Conservation (phyloP, 2,329 filamentous ascomycete species). For the Penicillium griseofulvum region DNA sequence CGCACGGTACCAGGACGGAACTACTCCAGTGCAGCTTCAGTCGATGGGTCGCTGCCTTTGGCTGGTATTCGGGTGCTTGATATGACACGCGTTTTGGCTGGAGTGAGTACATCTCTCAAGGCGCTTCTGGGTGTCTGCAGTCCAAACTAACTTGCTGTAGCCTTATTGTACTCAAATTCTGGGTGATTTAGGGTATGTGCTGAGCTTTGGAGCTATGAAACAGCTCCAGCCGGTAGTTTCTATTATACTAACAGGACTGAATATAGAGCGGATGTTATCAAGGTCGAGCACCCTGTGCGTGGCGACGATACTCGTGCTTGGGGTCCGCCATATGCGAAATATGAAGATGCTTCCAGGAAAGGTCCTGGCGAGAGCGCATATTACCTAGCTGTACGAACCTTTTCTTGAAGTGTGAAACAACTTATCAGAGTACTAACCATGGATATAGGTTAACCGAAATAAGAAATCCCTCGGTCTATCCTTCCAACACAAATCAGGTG, state of each 20-base stretch:
- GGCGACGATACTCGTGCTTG: slow-evolving; percentile 95
- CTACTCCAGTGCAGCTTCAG: slow-evolving; percentile 43
- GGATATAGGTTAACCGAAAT: slow-evolving; percentile 80
- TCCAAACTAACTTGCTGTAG: slow-evolving; percentile 47
- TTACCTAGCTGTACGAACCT: slow-evolving; percentile 70
- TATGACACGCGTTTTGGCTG: slow-evolving; percentile 93
- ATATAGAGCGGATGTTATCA: slow-evolving; percentile 86
- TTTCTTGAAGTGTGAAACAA: not conserved
- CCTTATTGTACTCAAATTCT: slow-evolving; percentile 97
- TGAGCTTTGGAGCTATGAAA: not conserved
- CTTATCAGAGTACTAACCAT: slow-evolving; percentile 1
- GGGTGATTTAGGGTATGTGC: slow-evolving; percentile 82
- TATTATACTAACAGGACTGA: not conserved
- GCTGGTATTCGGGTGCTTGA: slow-evolving; percentile 87
- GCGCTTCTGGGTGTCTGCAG: not conserved
- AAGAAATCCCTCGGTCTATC: slow-evolving; percentile 92
- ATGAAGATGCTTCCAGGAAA: slow-evolving; percentile 57
- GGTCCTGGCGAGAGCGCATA: slow-evolving; percentile 90
- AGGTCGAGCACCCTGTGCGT: slow-evolving; percentile 87
- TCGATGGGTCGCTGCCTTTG: slow-evolving; percentile 62
- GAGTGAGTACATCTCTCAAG: slow-evolving; percentile 58
- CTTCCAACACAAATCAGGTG: slow-evolving; percentile 79
- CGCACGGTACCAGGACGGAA: slow-evolving; percentile 29
- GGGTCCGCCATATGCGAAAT: slow-evolving; percentile 90
- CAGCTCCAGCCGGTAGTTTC: not conserved